Conservation (phyloP, 495 filamentous ascomycete species). For the Annulohypoxylon stygium region DNA sequence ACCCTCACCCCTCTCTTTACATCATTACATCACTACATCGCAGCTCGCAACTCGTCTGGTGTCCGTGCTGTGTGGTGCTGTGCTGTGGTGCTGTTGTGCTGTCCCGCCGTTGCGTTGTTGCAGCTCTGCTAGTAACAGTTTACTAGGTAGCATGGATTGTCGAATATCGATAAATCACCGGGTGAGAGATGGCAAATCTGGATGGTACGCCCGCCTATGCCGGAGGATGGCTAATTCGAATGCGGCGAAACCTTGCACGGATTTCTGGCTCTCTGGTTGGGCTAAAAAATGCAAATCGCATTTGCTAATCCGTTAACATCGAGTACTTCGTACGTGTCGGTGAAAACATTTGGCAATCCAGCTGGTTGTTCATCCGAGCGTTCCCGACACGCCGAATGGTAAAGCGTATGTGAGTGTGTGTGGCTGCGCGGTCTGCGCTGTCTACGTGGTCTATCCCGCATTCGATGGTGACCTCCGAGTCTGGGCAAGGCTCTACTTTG, state of each 20-base stretch:
- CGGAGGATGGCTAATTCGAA: slow-evolving; percentile 37
- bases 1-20: neutral
- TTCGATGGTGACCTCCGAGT: slow-evolving; percentile 22
- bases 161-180: slow-evolving; percentile 40
- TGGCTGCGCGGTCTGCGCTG: slow-evolving; percentile 17
- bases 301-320: slow-evolving; percentile 30
- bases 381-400: slow-evolving; percentile 36
- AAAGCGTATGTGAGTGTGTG: slow-evolving; percentile 19
- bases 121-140: slow-evolving; percentile 24
- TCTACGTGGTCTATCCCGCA: slow-evolving; percentile 35
- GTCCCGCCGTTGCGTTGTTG: slow-evolving; percentile 4
- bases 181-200: slow-evolving; percentile 43
- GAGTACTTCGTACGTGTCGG: slow-evolving; percentile 38
- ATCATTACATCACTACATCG: neutral
- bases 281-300: slow-evolving; percentile 36
- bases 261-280: slow-evolving; percentile 39
- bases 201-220: slow-evolving; percentile 39
- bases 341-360: slow-evolving; percentile 47
- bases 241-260: slow-evolving; percentile 44
- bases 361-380: slow-evolving; percentile 40
- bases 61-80: slow-evolving; percentile 19
- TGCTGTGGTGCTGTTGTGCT: slow-evolving; percentile 26
- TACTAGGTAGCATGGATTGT: slow-evolving; percentile 35
- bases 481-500: slow-evolving; percentile 30
- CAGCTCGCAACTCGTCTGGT: slow-evolving; percentile 8